These are phyloP conservation scores for Asterophora parasitica DNA, from an alignment of 768 basidiomycete genomes.

Conservation along the genomic window DNA sequence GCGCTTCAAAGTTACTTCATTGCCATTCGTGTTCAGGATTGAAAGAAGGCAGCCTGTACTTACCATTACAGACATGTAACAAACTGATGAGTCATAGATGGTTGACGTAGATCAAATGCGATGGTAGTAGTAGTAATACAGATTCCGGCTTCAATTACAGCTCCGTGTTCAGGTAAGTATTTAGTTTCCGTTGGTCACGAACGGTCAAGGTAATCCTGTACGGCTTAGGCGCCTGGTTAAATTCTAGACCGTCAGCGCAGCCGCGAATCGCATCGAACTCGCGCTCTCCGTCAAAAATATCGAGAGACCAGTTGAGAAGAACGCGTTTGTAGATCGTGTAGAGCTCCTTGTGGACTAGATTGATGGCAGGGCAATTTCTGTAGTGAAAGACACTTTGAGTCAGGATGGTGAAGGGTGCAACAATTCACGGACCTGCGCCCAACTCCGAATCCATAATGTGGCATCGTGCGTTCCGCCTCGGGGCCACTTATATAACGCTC, in stretches of 20 bases:
- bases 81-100: no score
- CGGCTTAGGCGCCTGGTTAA: constrained; percentile 13
- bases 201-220: constrained; percentile 11
- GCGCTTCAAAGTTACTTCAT: no score
- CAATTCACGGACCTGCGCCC: constrained; percentile 9
- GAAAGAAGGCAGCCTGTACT: no score
- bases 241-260: constrained; percentile 11
- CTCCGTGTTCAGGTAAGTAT: constrained; percentile 8
- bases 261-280: constrained; percentile 15
- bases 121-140: no score
- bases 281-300: constrained; percentile 12
- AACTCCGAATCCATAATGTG: constrained; percentile 16
- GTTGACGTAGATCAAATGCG: no score
- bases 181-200: constrained; percentile 11
- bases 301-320: constrained; percentile 9
- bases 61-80: no score
- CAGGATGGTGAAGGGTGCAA: background rate
- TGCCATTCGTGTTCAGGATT: no score
- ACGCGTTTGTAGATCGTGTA: constrained; percentile 14
- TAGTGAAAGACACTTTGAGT: background rate
- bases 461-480: constrained; percentile 14
- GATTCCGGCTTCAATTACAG: constrained; percentile 2
- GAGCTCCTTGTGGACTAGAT: constrained; percentile 14
- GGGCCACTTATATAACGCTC: constrained; percentile 15
- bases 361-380: constrained; percentile 15